Percentiles rank a stretch among this genome's conserved stretches.
phyloP scores from a whole-genome alignment of 441 rosid species.

The Bocquillonia castaneifolia region DNA sequence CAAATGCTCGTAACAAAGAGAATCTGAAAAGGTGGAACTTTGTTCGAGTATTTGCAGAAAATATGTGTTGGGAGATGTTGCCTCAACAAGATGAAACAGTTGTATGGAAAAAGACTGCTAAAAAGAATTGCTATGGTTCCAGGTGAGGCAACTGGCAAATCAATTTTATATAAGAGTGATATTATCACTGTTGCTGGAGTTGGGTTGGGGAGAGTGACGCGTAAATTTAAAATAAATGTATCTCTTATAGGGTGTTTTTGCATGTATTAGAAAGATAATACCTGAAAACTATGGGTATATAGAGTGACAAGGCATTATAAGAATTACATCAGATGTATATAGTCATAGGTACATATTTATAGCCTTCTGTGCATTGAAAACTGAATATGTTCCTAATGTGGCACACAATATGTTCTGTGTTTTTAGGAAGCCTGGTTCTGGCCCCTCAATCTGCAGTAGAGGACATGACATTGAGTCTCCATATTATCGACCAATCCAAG shows the following conservation, averaged over 20 bases:
- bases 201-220: neutral
- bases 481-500: conserved; percentile 76
- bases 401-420: conserved; percentile 15
- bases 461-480: conserved; percentile 87
- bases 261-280: neutral
- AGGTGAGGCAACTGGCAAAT: conserved; percentile 45
- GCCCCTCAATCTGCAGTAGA: conserved; percentile 69
- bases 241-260: neutral
- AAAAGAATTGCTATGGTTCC: conserved; percentile 66
- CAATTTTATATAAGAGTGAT: neutral
- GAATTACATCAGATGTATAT: neutral
- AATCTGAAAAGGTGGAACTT: conserved; percentile 67
- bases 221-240: neutral
- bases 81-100: conserved; percentile 95
- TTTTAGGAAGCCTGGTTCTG: conserved; percentile 72
- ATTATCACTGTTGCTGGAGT: neutral
- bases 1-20: conserved; percentile 62
- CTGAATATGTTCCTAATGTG: conserved; percentile 17
- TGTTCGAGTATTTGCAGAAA: conserved; percentile 60
- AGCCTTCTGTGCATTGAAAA: conserved; percentile 14
- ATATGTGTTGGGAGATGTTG: conserved; percentile 84
- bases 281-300: neutral
- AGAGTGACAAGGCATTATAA: neutral
- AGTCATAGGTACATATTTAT: neutral
- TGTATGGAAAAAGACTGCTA: conserved; percentile 88